phyloP scores from a whole-genome alignment of 2,329 filamentous ascomycete species.

The Dendrostoma leiphaemia region DNA sequence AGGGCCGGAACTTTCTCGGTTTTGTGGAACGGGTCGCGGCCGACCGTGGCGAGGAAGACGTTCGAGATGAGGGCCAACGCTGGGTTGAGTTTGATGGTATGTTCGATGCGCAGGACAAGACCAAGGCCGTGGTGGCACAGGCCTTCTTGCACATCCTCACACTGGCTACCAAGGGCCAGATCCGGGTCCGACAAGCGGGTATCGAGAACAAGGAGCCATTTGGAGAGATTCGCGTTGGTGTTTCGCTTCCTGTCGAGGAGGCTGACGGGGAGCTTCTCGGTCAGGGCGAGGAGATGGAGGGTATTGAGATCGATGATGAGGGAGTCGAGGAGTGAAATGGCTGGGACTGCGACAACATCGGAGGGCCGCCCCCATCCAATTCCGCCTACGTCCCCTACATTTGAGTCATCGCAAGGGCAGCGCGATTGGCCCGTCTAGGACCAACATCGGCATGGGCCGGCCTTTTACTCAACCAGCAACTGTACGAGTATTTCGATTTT shows the following conservation, averaged over 20 bases:
- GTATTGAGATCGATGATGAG: background rate
- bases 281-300: slow-evolving; percentile 3
- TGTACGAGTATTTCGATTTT: background rate
- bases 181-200: slow-evolving; percentile 61
- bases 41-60: slow-evolving; percentile 28
- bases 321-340: background rate
- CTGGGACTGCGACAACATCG: too few relatives aligned
- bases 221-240: slow-evolving; percentile 45
- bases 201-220: slow-evolving; percentile 38
- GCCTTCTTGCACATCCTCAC: slow-evolving; percentile 73
- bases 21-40: slow-evolving; percentile 37
- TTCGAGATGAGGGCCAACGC: slow-evolving; percentile 27
- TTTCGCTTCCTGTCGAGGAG: slow-evolving; percentile 24
- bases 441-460: background rate
- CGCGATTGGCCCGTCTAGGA: too few relatives aligned
- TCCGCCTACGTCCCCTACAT: too few relatives aligned
- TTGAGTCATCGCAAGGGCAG: too few relatives aligned
- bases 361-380: background rate
- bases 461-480: too few relatives aligned
- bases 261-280: background rate
- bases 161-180: slow-evolving; percentile 63
- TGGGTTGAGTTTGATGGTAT: slow-evolving; percentile 69
- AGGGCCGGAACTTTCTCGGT: slow-evolving; percentile 44
- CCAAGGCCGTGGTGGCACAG: slow-evolving; percentile 66
- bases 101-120: slow-evolving; percentile 54